Evolutionary conservation across 2,329 filamentous ascomycete species (phyloP).

Genomic region (Fusarium pininemorale): DNA sequence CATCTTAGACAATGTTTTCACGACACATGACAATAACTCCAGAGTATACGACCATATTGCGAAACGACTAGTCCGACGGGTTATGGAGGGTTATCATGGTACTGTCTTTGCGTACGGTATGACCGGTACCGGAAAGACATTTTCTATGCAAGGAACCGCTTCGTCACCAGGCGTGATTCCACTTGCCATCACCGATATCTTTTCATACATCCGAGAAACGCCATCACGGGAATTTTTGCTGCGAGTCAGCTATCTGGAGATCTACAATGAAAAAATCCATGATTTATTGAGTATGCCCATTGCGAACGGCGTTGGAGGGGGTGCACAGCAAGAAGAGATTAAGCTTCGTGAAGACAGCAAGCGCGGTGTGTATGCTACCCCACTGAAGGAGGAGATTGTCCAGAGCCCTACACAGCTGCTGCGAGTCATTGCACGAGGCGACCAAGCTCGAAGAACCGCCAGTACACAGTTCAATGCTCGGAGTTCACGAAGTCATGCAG

Average conservation of each 20-base stretch:
- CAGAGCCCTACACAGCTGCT: constrained; percentile 96
- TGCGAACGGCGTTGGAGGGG: constrained; percentile 62
- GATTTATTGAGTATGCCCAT: constrained; percentile 85
- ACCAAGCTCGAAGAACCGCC: constrained; percentile 87
- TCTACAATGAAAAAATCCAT: constrained; percentile 98
- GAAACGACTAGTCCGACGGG: constrained; percentile 90
- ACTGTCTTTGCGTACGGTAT: constrained; percentile 99
- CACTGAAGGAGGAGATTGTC: constrained; percentile 97
- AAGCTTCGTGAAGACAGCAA: constrained; percentile 97
- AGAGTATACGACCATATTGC: constrained; percentile 94
- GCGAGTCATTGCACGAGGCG: constrained; percentile 92
- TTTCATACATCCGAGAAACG: constrained; percentile 98
- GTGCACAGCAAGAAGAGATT: constrained; percentile 83
- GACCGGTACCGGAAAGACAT: constrained; percentile 98
- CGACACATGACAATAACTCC: constrained; percentile 91
- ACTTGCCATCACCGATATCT: constrained; percentile 97
- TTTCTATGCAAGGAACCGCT: constrained; percentile 98
- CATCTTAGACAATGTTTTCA: constrained; percentile 89
- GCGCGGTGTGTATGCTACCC: constrained; percentile 93
- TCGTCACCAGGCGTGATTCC: constrained; percentile 96
- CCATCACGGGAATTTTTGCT: constrained; percentile 93
- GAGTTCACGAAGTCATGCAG: constrained; percentile 96
- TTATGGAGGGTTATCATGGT: constrained; percentile 99
- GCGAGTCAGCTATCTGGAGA: constrained; percentile 96
- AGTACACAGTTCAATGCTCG: constrained; percentile 97